Evolutionary conservation across 2,329 filamentous ascomycete genomes (phyloP).

Genomic region (Nothopassalora personata): DNA sequence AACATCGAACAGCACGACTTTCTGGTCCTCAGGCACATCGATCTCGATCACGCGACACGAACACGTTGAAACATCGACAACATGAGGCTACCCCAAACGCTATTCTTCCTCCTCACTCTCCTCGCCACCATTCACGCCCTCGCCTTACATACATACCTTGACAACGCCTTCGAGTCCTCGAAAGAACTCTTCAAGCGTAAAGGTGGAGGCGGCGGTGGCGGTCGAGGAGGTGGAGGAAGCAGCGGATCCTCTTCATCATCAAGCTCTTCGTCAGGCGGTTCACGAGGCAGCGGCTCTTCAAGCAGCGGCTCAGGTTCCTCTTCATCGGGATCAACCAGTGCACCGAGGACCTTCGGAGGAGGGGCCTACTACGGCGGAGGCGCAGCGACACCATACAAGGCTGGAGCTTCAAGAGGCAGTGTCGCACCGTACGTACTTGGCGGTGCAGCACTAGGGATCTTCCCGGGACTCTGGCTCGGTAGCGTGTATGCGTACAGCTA

Average conservation of each 20-base stretch:
- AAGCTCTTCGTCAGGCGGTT: conserved; percentile 6
- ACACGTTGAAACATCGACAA: conserved; percentile 25
- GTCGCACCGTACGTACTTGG: conserved; percentile 53
- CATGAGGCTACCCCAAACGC: conserved; percentile 27
- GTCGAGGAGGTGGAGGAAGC: conserved; percentile 37
- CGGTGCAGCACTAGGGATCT: conserved; percentile 46
- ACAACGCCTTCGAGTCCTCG: conserved; percentile 31
- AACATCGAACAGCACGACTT: background rate
- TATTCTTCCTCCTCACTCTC: conserved; percentile 28
- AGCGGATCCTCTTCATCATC: conserved; percentile 3
- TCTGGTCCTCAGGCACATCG: background rate
- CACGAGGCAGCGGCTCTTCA: conserved; percentile 7
- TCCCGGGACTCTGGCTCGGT: conserved; percentile 61
- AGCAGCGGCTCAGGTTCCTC: conserved; percentile 16
- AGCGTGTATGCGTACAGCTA: conserved; percentile 60
- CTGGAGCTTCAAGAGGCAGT: conserved; percentile 31
- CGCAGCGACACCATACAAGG: conserved; percentile 58
- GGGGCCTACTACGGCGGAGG: conserved; percentile 64
- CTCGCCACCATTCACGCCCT: conserved; percentile 30
- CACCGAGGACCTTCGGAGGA: conserved; percentile 53
- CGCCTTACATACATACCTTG: conserved; percentile 26
- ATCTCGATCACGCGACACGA: background rate
- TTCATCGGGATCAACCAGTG: conserved; percentile 41
- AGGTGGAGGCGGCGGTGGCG: conserved; percentile 43
- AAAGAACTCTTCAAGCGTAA: conserved; percentile 42